Conservation (phyloP, 1,139 yeast genomes). For the Casaregolazyma suthepensis region DNA sequence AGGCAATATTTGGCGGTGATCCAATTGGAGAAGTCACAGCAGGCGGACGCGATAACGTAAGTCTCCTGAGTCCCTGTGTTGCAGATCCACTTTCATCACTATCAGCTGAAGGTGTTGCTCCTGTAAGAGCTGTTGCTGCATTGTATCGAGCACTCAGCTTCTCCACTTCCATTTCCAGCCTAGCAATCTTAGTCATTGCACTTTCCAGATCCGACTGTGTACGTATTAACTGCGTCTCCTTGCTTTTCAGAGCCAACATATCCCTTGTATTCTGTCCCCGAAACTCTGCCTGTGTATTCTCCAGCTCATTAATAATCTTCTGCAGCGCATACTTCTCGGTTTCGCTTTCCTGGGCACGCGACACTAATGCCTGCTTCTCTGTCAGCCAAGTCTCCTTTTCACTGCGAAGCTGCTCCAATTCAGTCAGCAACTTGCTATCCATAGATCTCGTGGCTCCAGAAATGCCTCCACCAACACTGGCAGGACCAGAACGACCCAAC, state of each 20-base stretch:
- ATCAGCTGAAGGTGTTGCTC: background rate
- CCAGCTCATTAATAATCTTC: slow-evolving; percentile 40
- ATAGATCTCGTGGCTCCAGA: slow-evolving; percentile 28
- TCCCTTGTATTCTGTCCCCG: slow-evolving; percentile 48
- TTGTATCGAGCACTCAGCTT: slow-evolving; percentile 11
- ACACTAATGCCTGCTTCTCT: slow-evolving; percentile 39
- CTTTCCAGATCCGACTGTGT: slow-evolving; percentile 56
- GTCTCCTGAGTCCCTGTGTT: slow-evolving; percentile 8
- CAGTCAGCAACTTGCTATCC: slow-evolving; percentile 25
- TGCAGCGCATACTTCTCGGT: slow-evolving; percentile 41
- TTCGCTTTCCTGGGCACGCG: slow-evolving; percentile 39
- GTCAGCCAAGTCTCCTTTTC: slow-evolving; percentile 48
- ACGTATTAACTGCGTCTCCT: slow-evolving; percentile 59
- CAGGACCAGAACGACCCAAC: slow-evolving; percentile 11
- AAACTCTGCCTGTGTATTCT: slow-evolving; percentile 37
- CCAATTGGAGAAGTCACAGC: slow-evolving; percentile 3
- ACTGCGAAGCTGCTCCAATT: slow-evolving; percentile 45
- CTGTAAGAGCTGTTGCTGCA: slow-evolving; percentile 4
- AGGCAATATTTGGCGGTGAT: slow-evolving; percentile 4
- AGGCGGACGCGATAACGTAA: slow-evolving; percentile 1
- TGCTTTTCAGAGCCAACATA: slow-evolving; percentile 51
- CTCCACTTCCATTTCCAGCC: slow-evolving; percentile 49
- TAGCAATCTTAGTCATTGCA: slow-evolving; percentile 43
- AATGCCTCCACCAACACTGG: slow-evolving; percentile 18
- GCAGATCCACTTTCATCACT: slow-evolving; percentile 9